Conservation (phyloP, 768 basidiomycete genomes). For the Porphyrellus cyaneotinctus region DNA sequence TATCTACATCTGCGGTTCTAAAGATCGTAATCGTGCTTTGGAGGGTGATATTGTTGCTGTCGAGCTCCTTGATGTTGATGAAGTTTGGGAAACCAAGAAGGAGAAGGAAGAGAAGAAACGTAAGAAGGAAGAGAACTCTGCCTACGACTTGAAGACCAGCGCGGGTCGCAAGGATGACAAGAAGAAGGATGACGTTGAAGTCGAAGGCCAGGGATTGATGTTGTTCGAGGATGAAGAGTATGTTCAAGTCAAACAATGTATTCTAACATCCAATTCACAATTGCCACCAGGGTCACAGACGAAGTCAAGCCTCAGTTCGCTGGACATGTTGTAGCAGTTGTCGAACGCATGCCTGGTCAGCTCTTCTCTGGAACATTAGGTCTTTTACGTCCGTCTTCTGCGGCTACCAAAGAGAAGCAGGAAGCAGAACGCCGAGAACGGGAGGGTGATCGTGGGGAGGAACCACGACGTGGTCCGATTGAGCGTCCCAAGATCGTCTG, state of each 20-base stretch:
- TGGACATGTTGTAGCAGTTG: slow-evolving; percentile 99
- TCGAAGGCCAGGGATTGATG: slow-evolving; percentile 96
- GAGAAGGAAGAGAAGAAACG: slow-evolving; percentile 99
- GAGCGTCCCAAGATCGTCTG: slow-evolving; percentile 99
- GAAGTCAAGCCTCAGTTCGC: slow-evolving; percentile 98
- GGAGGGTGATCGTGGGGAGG: slow-evolving; percentile 87
- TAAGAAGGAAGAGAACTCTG: slow-evolving; percentile 98
- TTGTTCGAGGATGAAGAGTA: slow-evolving; percentile 97
- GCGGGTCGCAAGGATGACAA: slow-evolving; percentile 91
- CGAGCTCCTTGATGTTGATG: slow-evolving; percentile 95
- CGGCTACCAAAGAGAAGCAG: slow-evolving; percentile 97
- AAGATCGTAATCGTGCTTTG: slow-evolving; percentile 95
- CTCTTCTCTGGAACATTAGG: slow-evolving; percentile 97
- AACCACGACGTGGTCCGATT: slow-evolving; percentile 70
- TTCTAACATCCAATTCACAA: slow-evolving; percentile 6
- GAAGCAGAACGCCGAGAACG: slow-evolving; percentile 96
- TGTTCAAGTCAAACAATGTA: slow-evolving; percentile 23
- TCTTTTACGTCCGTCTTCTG: slow-evolving; percentile 90
- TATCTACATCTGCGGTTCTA: slow-evolving; percentile 98
- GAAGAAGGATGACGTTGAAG: slow-evolving; percentile 99
- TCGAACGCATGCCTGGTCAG: slow-evolving; percentile 98
- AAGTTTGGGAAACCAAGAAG: slow-evolving; percentile 98
- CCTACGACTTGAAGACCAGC: slow-evolving; percentile 78
- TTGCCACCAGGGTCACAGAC: slow-evolving; percentile 74
- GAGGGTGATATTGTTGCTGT: slow-evolving; percentile 99